phyloP scores from a whole-genome alignment of 2,329 filamentous ascomycete genomes.

The Fusarium drepaniforme region DNA sequence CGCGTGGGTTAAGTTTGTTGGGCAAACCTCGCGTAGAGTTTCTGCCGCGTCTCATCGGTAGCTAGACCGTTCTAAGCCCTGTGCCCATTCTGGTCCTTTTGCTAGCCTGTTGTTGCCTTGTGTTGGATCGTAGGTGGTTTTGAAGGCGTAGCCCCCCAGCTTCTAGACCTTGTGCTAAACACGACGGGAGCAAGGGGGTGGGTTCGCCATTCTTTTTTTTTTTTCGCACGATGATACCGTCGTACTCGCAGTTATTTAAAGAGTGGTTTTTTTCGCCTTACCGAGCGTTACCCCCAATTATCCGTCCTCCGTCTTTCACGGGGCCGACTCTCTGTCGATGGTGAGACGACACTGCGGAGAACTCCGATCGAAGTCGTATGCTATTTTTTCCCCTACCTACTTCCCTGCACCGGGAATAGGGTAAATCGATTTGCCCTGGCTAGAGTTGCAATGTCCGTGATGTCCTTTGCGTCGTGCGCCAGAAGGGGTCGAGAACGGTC shows the following conservation, averaged over 20 bases:
- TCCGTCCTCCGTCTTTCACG: background rate
- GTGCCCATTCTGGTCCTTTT: slow-evolving; percentile 7
- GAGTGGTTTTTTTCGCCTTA: background rate
- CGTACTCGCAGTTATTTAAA: slow-evolving; percentile 2
- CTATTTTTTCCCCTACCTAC: background rate
- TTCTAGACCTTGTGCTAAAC: slow-evolving; percentile 1
- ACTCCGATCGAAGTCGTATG: slow-evolving; percentile 10
- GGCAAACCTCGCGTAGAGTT: slow-evolving; percentile 9
- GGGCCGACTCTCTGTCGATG: slow-evolving; percentile 1
- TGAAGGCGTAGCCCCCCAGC: background rate
- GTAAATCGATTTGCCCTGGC: background rate
- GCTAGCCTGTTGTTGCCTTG: background rate
- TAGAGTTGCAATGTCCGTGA: background rate
- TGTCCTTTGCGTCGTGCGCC: background rate
- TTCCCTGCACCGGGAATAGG: background rate
- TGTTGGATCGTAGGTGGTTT: slow-evolving; percentile 3
- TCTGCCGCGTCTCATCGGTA: background rate
- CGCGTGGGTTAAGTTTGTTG: background rate
- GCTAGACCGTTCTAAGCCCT: background rate
- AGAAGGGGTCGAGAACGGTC: slow-evolving; percentile 1
- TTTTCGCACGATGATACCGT: slow-evolving; percentile 19
- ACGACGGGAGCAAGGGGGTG: background rate
- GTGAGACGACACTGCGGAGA: slow-evolving; percentile 9
- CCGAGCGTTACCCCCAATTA: background rate
- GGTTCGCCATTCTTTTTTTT: background rate